Percentiles rank a stretch among this genome's conserved stretches.
These are phyloP conservation scores for Podospora australis DNA, from an alignment of 495 filamentous ascomycete species.

Conservation along the genomic window DNA sequence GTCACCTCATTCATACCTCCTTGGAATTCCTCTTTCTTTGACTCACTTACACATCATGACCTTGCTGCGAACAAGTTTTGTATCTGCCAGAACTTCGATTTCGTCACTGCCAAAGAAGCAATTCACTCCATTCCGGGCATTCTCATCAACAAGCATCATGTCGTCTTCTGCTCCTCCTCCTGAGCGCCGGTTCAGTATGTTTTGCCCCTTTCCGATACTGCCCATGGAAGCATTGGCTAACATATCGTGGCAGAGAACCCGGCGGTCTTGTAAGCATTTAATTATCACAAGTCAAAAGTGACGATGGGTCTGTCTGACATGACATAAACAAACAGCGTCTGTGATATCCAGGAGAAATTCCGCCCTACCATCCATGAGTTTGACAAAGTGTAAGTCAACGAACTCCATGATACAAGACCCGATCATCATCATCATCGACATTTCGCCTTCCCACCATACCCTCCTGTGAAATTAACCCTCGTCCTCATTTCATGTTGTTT, in stretches of 20 bases:
- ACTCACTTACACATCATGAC: too few relatives aligned
- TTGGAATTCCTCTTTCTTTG: too few relatives aligned
- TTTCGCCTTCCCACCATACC: not conserved
- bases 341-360: constrained; percentile 95
- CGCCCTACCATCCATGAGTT: constrained; percentile 74
- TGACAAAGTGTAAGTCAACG: constrained; percentile 58
- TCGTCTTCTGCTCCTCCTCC: constrained; percentile 18
- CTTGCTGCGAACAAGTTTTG: too few relatives aligned
- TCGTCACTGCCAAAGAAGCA: too few relatives aligned
- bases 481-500: too few relatives aligned
- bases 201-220: not conserved
- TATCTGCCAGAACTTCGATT: too few relatives aligned
- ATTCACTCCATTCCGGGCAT: too few relatives aligned
- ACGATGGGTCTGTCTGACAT: too few relatives aligned
- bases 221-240: constrained; percentile 9
- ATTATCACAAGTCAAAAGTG: too few relatives aligned
- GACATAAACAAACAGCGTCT: constrained; percentile 59
- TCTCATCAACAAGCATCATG: too few relatives aligned
- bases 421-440: not conserved
- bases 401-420: not conserved
- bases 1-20: too few relatives aligned
- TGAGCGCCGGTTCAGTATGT: constrained; percentile 38
- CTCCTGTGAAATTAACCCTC: too few relatives aligned
- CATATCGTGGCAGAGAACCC: constrained; percentile 49
- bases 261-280: constrained; percentile 64